Conservation (phyloP, 2,329 filamentous ascomycete genomes). For the Alternaria solani region DNA sequence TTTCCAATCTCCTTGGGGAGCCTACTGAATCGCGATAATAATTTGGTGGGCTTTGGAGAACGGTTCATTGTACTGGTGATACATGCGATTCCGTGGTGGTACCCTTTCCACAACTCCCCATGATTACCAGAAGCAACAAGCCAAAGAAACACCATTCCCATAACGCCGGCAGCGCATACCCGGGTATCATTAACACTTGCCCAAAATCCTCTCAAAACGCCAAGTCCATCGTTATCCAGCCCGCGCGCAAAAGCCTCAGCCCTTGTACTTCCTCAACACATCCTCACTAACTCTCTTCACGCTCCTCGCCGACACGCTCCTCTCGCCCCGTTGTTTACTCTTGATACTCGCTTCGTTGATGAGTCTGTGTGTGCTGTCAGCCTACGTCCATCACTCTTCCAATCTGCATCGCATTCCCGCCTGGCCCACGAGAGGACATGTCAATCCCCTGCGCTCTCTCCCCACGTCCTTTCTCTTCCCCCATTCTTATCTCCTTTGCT, state of each 20-base stretch:
- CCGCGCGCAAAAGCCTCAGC: too few species aligned
- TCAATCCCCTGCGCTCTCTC: accelerated
- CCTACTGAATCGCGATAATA: too few species aligned
- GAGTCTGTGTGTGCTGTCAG: slow-evolving; percentile 60
- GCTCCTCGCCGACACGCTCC: slow-evolving; percentile 75
- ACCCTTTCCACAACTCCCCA: too few species aligned
- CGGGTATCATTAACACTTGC: not conserved
- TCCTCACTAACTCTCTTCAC: slow-evolving; percentile 79
- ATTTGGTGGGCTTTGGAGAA: too few species aligned
- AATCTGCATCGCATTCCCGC: not conserved
- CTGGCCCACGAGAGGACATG: accelerated
- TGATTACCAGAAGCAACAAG: too few species aligned
- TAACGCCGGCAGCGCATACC: not conserved
- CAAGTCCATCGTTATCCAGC: too few species aligned
- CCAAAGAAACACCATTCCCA: not conserved
- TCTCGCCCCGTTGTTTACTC: slow-evolving; percentile 76
- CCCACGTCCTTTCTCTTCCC: not conserved
- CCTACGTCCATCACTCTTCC: not conserved
- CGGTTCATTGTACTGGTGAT: too few species aligned
- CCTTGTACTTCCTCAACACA: slow-evolving; percentile 50
- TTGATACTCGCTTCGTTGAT: slow-evolving; percentile 82
- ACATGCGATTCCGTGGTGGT: too few species aligned
- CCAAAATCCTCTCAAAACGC: not conserved
- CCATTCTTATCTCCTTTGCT: accelerated
- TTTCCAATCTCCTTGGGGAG: too few species aligned